Evolutionary conservation across 2,329 filamentous ascomycete genomes (phyloP), one percentile per base, ranked within the genome.

Genomic region (Xylaria sp.): DNA sequence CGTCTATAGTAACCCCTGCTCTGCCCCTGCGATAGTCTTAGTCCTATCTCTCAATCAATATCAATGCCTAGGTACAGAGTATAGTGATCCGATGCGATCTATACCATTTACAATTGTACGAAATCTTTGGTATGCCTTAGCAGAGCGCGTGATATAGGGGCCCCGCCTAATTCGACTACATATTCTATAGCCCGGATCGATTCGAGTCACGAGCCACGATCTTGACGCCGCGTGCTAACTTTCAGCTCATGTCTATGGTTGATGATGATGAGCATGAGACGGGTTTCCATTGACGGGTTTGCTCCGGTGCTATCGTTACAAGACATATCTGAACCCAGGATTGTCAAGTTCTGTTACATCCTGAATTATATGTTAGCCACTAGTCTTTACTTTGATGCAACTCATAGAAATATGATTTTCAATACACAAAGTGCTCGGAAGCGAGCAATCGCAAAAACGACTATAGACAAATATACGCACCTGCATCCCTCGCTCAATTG

Each of bases 401-500:
- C 15, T 23, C 25, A 34, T 34, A 28, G 12, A 32, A 28, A 53
- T 30, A n/a, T 9, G 52, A 6, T 10, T 28, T 12, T 25, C 4
- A 23, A 46, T 25, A 46, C 2, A 18, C n/a, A 25, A 25, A 25
- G 2, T n/a, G 18, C 34, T 41, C 48, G 7, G 7, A 4, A 30
- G 28, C n/a, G 15, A 13, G 23, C 20, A 13, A 2, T 15, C 4
- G 10, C 12, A 10, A 23, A 25, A 20, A 15, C 34, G 4, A 8
- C 9, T 7, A 1, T 15, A 15, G 25, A 36, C 18, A 30, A 30
- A 25, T 32, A 2, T 39, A 67, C 67, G 20, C 63, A 67, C 69
- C 62, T 71, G 78, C 85, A 88, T 87, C 1, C 85, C 85, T 62
- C 78, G 80, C 73, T 88, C 85, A 39, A 88, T 82, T 0, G 84